A percentile compares a stretch with the other conserved stretches of the same genome.
Conservation (phyloP, 805 yeast species). For the Starmera dryadoides region DNA sequence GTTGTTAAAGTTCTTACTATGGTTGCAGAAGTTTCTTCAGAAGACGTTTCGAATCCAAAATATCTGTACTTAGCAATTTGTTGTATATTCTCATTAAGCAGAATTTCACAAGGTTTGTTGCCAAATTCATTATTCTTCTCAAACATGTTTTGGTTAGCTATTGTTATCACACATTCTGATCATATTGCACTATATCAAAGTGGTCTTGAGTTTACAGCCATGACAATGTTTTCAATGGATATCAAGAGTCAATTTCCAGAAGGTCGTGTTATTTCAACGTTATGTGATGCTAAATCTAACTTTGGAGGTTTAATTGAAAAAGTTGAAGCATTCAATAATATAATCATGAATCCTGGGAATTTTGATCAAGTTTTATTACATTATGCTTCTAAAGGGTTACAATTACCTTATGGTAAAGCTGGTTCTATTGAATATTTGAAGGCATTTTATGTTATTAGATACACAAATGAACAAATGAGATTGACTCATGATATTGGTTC, state of each 20-base stretch:
- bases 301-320: slow-evolving; percentile 35
- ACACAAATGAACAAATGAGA: slow-evolving; percentile 23
- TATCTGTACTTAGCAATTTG: slow-evolving; percentile 22
- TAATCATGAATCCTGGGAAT: slow-evolving; percentile 34
- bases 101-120: slow-evolving; percentile 30
- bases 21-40: slow-evolving; percentile 23
- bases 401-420: slow-evolving; percentile 47
- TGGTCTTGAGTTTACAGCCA: slow-evolving; percentile 30
- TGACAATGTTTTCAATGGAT: slow-evolving; percentile 25
- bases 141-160: slow-evolving; percentile 31
- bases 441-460: slow-evolving; percentile 35
- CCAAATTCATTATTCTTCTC: slow-evolving; percentile 22
- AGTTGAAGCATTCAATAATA: slow-evolving; percentile 34
- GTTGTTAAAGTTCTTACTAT: slow-evolving; percentile 31
- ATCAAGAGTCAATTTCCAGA: slow-evolving; percentile 23
- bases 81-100: slow-evolving; percentile 32
- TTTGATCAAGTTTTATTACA: slow-evolving; percentile 45
- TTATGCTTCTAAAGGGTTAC: slow-evolving; percentile 48
- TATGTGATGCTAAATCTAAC: slow-evolving; percentile 19
- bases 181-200: slow-evolving; percentile 31
- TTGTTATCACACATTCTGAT: slow-evolving; percentile 24
- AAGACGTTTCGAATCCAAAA: slow-evolving; percentile 19
- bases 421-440: slow-evolving; percentile 39
- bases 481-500: slow-evolving; percentile 7
- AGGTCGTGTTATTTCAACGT: slow-evolving; percentile 17